Evolutionary conservation across 768 basidiomycete species (phyloP), one percentile per base, ranked within the genome.

Genomic region (Crassisporium funariophilum): DNA sequence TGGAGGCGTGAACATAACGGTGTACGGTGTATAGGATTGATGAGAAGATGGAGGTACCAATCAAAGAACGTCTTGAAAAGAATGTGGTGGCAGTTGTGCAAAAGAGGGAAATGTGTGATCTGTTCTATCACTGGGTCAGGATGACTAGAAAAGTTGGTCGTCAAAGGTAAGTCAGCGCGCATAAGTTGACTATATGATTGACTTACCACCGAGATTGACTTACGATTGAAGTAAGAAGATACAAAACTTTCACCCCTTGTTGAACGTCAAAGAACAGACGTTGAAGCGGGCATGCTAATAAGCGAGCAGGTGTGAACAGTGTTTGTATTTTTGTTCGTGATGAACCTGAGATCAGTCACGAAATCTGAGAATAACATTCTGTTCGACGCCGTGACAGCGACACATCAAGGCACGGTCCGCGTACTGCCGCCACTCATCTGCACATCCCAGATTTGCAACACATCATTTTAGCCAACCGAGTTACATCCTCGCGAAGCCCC

Each of bases 1-100:
- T 12, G 68, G 66, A 8, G 68, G 66, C 34, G 66, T 66, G 50
- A 69, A 67, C 68, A 69, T 69, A 53, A 23, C 47, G 25, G 45
- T 47, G 47, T 38, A 36, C 25, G 39, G 51, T n/a, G 11, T 31
- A n/a, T 31, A 50, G 42, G 59, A 54, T 37, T 39, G 52, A 38
- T 44, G 17, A 21, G 33, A 40, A 35, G 44, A 52, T 59, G 51
- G 60, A n/a, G n/a, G n/a, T n/a, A n/a, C n/a, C n/a, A n/a, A n/a
- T 59, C 55, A 55, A 57, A 52, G 60, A 53, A 49, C 46, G 53
- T 43, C 39, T 40, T 41, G 39, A 53, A 60, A 60, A 48, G 53
- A 59, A 52, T 59, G 60, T 63, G 54, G 51, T 51, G 47, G 47
- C 35, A 35, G 43, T 45, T 41, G 23, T 45, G 46, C 44, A 47